Evolutionary conservation across 441 rosid genomes (phyloP), one percentile per base, ranked within the genome.

Genomic region (Iberis amara): DNA sequence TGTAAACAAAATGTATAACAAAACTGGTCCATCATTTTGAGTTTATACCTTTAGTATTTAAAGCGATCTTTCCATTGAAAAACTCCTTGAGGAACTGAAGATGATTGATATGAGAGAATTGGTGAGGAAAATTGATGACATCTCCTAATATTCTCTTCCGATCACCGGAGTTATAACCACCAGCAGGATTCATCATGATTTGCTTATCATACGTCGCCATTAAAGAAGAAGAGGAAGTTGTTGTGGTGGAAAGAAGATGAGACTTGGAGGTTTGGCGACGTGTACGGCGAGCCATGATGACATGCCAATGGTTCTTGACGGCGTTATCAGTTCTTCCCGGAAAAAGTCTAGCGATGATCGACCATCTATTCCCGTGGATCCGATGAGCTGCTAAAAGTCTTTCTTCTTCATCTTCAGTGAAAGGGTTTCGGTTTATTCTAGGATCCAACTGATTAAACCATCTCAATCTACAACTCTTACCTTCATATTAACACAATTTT

Each of bases 401-500:
- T 47, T 84, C 91, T 54, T 89, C 96, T 68, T 89, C 97, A 28
- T 89, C 96, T 40, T 80, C 94, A 3, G 53, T 62, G 61, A 89
- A 89, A 38, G 87, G 80, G 73, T 64, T 84, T 70, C 74, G 70
- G 78, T 76, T 89, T 41, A 89, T 84, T 43, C 86, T 89, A 61
- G 97, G 94, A 73, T 89, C 96, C 30, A 89, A 74, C 64, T 89
- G 97, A 61, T 89, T 89, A 55, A 81, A 86, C 97, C 97, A 89
- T 74, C 97, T 82, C 60, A 89, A 72, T 52, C 97, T 79, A 47
- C 97, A 89, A 52, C 97, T 89, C 65, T 89, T 89, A 49, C 97
- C 96, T 86, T 61, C 33, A 30, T 30, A 30, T 30, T n/a, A n/a
- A n/a, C n/a, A n/a, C n/a, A n/a, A n/a, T n/a, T n/a, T n/a, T n/a